Base-by-base conservation (phyloP, 2,329 filamentous ascomycete species). In the Periconia sp. region DNA sequence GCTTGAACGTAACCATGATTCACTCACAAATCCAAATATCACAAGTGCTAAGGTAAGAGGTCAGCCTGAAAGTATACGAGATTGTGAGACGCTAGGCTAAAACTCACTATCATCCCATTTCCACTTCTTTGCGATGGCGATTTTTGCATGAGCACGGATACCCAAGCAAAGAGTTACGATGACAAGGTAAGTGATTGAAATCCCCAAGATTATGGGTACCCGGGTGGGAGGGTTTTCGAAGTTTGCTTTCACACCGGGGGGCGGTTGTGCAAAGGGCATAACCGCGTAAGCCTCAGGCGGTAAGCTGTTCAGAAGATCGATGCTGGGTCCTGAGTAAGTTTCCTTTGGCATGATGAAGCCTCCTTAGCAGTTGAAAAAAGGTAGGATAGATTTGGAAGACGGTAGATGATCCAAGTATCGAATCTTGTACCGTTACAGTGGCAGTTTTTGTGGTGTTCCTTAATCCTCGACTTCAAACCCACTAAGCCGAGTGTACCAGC, bases 81-180 rank as follows among this genome's bases (percentile, higher is more conserved):
- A 41, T 18, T 18, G 12, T 12, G n/a, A 13, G 7, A 10, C 5
- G 21, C 13, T 11, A n/a, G 11, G 17, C 16, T 25, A 16, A 29
- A 5, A 41, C 30, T 41, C 23, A 41, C 38, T n/a, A 41, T 41
- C 38, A 41, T 35, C 31, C 38, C 38, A 41, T 13, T 35, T 16
- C 38, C 38, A 41, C 17, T 35, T 41, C 38, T 35, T 41, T 11
- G 30, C n/a, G 7, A 41, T 35, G 4, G 19, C 7, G 11, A 17
- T 10, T 9, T 37, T 26, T 11, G 23, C 19, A 28, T 37, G 19
- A 16, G 16, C 16, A 26, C 35, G 35, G 4, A 37, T 29, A 5
- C 5, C n/a, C 10, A 37, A 37, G 35, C 35, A 37, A 18, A 29
- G 13, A 8, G 8, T 13, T 7, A 24, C 35, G 9, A 37, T 5